Conservation (phyloP, 1,284 basidiomycete genomes). For the Pulveroboletus sp. region DNA sequence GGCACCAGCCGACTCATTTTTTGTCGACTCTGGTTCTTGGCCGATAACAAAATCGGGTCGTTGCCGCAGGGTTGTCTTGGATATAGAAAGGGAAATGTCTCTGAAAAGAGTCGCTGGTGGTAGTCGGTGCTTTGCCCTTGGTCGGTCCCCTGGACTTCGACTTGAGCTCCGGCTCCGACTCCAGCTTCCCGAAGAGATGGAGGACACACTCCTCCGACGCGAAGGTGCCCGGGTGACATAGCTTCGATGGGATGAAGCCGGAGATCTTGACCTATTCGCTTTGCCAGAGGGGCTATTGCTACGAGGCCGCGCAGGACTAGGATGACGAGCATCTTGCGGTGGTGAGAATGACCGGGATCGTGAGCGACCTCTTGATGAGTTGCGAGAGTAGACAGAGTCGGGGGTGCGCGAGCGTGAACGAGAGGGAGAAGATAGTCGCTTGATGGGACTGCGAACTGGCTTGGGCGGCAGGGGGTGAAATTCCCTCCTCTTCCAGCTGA, state of each 20-base stretch:
- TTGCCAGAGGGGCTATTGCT: constrained; percentile 36
- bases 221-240: constrained; percentile 24
- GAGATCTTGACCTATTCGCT: constrained; percentile 32
- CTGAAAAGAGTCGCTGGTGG: constrained; percentile 47
- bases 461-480: constrained; percentile 36
- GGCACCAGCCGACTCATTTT: constrained; percentile 25
- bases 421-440: constrained; percentile 43
- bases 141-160: constrained; percentile 45
- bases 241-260: constrained; percentile 37
- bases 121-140: constrained; percentile 59
- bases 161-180: constrained; percentile 51
- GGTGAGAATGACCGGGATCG: constrained; percentile 55
- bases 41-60: constrained; percentile 17
- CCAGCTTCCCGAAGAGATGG: constrained; percentile 45
- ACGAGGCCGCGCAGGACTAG: constrained; percentile 38
- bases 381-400: constrained; percentile 58
- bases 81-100: constrained; percentile 36
- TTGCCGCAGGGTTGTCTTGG: constrained; percentile 31
- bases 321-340: constrained; percentile 50
- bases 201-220: constrained; percentile 46
- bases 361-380: constrained; percentile 62
- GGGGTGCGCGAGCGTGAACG: constrained; percentile 59
- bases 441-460: constrained; percentile 29
- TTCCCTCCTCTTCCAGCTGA: constrained; percentile 52
- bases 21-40: constrained; percentile 24